Percentiles rank a stretch among this genome's conserved stretches.
Evolutionary conservation across 2,329 filamentous ascomycete genomes (phyloP).

Genomic region (Claviceps pazoutovae): DNA sequence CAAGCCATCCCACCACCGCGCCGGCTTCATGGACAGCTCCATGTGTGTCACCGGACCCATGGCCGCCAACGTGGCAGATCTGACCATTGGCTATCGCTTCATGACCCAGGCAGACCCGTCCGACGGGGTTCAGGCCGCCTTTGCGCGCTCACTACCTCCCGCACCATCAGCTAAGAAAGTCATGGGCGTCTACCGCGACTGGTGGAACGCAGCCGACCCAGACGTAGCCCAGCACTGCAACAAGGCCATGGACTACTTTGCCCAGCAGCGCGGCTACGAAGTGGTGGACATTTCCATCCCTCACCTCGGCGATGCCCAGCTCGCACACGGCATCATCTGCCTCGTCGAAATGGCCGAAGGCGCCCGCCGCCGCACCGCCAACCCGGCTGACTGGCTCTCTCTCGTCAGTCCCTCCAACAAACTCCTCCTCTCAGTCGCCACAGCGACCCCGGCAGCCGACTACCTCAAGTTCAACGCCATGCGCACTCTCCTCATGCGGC

Average conservation of each 20-base stretch:
- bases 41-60: constrained; percentile 60
- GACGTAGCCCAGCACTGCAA: constrained; percentile 49
- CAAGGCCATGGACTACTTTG: constrained; percentile 43
- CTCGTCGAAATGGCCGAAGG: constrained; percentile 51
- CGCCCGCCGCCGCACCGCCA: constrained; percentile 26
- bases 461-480: constrained; percentile 60
- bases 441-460: constrained; percentile 52
- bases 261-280: constrained; percentile 33
- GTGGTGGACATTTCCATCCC: constrained; percentile 51
- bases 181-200: constrained; percentile 55
- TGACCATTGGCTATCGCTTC: constrained; percentile 68
- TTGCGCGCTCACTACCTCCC: constrained; percentile 41
- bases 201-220: constrained; percentile 38
- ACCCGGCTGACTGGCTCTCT: constrained; percentile 35
- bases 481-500: constrained; percentile 63
- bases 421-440: constrained; percentile 51
- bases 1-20: constrained; percentile 63
- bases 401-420: constrained; percentile 53
- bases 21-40: constrained; percentile 39
- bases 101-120: constrained; percentile 60
- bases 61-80: constrained; percentile 60
- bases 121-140: constrained; percentile 45
- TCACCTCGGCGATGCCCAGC: constrained; percentile 54
- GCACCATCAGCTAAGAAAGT: constrained; percentile 34
- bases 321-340: constrained; percentile 66